Base-by-base conservation (phyloP, 2,329 filamentous ascomycete genomes). In the Aspergillus floridensis region DNA sequence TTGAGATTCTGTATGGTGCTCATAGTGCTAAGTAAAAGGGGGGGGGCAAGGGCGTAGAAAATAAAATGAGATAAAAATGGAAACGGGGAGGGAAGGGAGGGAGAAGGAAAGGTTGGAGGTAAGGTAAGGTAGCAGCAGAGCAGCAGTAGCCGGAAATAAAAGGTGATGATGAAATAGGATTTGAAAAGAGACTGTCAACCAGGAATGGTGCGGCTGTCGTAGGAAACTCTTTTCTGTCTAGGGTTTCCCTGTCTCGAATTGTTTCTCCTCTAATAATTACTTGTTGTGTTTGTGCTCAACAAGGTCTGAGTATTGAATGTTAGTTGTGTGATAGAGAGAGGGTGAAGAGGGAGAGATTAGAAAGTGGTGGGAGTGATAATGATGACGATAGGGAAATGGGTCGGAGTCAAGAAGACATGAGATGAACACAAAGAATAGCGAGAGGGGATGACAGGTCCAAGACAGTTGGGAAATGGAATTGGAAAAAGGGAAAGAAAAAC, bases 1-100 rank as follows among this genome's bases (percentile, higher is more conserved):
- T 98, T 97, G 70, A 97, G 86, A 75, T 95, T 95, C 81, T 97
- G 93, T 80, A 97, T 96, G 50, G 86, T 86, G 70, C 84, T 86
- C 86, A 88, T 88, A 72, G 49, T 71, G 66, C 61, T 59, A 58
- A 60, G 61, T 59, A 53, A 50, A 59, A 57, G 41, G 48, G 53
- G 49, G 24, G 49, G 38, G 16, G 48, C 48, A 4, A 22, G 22
- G 22, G 5, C 14, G 12, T 19, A 8, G 29, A 44, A 44, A 44
- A n/a, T 16, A 16, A 44, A 44, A 44, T n/a, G 38, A 44, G 38
- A 35, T 35, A 0, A 16, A 44, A 44, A 19, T 19, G 32, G 19
- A n/a, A 29, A 26, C 11, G 38, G 35, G 32, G 24, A 29, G 41
- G 22, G 32, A 59, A 61, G 46, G 31, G 51, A 31, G 59, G 57